phyloP scores from a whole-genome alignment of 176 grass and related monocot genomes.

The Chrysopogon serrulatus region DNA sequence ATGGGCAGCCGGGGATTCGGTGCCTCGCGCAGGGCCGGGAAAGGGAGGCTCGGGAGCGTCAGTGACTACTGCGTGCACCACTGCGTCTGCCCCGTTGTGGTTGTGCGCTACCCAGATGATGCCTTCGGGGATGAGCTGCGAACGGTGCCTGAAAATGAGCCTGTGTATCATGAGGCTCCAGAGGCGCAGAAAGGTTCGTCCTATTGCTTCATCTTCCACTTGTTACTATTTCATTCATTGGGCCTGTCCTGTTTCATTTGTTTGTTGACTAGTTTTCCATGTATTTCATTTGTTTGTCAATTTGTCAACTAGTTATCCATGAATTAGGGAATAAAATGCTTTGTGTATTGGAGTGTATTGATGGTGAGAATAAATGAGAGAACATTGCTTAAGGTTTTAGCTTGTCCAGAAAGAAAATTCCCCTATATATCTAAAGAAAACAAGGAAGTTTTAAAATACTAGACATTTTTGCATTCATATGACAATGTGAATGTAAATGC shows the following conservation, averaged over 20 bases:
- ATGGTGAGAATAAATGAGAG: background rate
- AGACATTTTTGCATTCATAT: background rate
- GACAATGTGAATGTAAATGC: background rate
- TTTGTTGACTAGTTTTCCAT: conserved; percentile 1
- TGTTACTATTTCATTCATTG: background rate
- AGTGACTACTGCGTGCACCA: conserved; percentile 98
- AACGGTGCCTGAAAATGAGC: conserved; percentile 61
- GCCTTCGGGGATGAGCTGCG: conserved; percentile 35
- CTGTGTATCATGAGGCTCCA: conserved; percentile 47
- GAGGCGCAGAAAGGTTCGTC: conserved; percentile 57
- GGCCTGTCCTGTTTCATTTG: background rate
- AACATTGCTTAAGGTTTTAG: background rate
- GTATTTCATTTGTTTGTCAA: background rate
- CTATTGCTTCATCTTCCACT: conserved; percentile 3
- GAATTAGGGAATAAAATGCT: background rate
- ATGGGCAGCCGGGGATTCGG: conserved; percentile 95
- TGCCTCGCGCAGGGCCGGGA: conserved; percentile 59
- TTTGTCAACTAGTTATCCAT: background rate
- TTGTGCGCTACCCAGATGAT: conserved; percentile 78
- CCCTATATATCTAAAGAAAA: background rate
- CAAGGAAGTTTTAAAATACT: background rate
- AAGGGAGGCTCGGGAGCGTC: conserved; percentile 76
- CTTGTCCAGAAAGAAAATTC: background rate
- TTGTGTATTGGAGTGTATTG: background rate
- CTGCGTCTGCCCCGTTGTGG: conserved; percentile 83